Base-by-base conservation (phyloP, 2,329 filamentous ascomycete species). In the Trichoderma pleuroti region DNA sequence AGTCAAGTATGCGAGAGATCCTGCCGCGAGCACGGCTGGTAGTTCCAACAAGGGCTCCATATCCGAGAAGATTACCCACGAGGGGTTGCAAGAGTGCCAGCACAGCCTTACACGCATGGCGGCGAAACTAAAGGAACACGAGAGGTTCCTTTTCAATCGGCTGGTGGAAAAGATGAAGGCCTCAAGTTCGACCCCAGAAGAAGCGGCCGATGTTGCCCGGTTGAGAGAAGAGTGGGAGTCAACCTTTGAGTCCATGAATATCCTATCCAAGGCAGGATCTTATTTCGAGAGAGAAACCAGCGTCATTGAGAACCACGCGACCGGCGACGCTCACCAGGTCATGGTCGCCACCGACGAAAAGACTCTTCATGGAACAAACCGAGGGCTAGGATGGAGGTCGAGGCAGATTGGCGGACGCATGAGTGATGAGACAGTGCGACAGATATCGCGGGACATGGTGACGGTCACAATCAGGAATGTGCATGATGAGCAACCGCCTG, bases 231-330 rank as follows among this genome's bases (percentile, higher is more conserved):
- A 74, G 42, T 72, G 54, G 66, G 49, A 73, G 42, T 61, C 73
- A 8, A 59, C 67, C 12, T 71, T 71, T 26, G 59, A 73, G 52
- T 71, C 64, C 12, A 70, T 72, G 28, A 62, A 69, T 42, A 66
- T 75, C 10, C 70, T 67, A 49, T 71, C 68, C 1, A 64, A 69
- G 4, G 72, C 73, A 56, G 52, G 64, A 14, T 63, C 26, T 3
- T 68, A 68, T 28, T 42, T 74, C 1, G 54, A 74, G 57, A 64
- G 73, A 32, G 71, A 73, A 28, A 59, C 71, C 7, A 74, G 71
- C 61, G 68, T 70, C 18, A 74, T 74, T 2, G 73, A 74, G 24
- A 74, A 74, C 26, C 70, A 74, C 42, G 70, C 73, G 26, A 73
- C 71, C 9, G 73, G 73, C 10, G 72, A 74, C n/a, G 71, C 72